Evolutionary conservation across 2,329 filamentous ascomycete genomes (phyloP), one percentile per base, ranked within the genome.

Genomic region (Madurella fahalii): DNA sequence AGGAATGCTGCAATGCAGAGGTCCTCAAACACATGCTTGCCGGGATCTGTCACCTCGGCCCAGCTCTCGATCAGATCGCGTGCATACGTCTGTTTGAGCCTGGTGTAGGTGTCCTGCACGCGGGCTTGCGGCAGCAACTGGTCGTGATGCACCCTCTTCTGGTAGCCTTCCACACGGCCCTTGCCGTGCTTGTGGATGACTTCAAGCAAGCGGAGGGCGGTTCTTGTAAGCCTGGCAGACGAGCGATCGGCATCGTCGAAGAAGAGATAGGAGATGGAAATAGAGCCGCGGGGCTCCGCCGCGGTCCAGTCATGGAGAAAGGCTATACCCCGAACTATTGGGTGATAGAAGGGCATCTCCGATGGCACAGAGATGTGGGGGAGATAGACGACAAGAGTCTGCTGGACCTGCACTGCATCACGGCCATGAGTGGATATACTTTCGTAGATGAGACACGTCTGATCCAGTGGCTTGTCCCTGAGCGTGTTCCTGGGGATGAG

Each of bases 11-110:
- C 89, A 58, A 99, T 96, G 4, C 84, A 82, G 17, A 99, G 74
- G 67, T 97, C 93, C 68, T 99, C 94, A 70, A 96, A 97, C 2
- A 97, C 90, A 67, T 97, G 92, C 69, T 97, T 99, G 15, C 77
- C 77, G 0, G 92, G 89, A 67, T 95, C 91, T 0, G 92, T 97
- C 49, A 81, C 80, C 73, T 97, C 94, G 13, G 84, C 85, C 94
- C 93, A 99, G 1, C 72, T 74, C n/a, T 81, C 71, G 13, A 91
- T 86, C 12, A 99, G 74, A 1, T 71, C 65, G 17, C 82, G 80
- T 1, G 90, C 90, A 67, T 97, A 91, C 63, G 82, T 87, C 50
- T 82, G 75, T 72, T 97, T 97, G 7, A 99, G 78, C 16, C 78
- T 76, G 0, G 86, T 79, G 68, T 96, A 97, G 0, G 86, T 92